Evolutionary conservation across 345 rosid species (phyloP), one percentile per base, ranked within the genome.

Genomic region (Punica granatum): DNA sequence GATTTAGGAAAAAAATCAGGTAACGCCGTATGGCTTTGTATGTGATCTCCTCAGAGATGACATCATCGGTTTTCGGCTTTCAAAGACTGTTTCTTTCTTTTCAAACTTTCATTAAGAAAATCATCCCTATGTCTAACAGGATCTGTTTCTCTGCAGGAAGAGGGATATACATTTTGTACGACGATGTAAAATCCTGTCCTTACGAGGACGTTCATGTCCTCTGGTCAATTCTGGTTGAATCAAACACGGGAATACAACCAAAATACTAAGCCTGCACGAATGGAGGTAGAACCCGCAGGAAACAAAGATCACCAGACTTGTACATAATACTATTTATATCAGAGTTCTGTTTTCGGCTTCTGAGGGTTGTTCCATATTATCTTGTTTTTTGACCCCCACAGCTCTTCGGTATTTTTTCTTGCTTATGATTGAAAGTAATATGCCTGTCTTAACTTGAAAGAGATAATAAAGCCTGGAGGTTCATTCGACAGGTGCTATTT

Each of bases 121-220:
- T 28, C 31, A 26, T 54, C 56, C 56, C 1, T 54, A 54, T 25
- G 11, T 54, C 60, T 54, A 49, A 28, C 18, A 28, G 14, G 60
- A 28, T 54, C 18, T 49, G 56, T 51, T 51, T n/a, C n/a, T 10
- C 18, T 56, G 61, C 61, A 76, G 80, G 76, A 34, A 67, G 76
- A 79, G 80, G 79, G 48, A 79, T 81, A 67, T 72, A 68, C 70
- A 79, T 78, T 67, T 41, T 81, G 66, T 74, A 81, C 34, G 85
- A 81, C 15, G 85, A 81, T 43, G 85, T 81, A 36, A 81, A 81
- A 64, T 81, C 82, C 36, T 81, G 85, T 71, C 81, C 80, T 3
- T 73, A 33, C 30, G 81, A 79, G 69, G 85, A 81, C 70, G 85
- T 81, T 63, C 85, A 81, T 44, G 80, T 81, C 33, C 74, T 78